Conservation (phyloP, 371 early-diverging fungal genomes). For the Zancudomyces culisetae region DNA sequence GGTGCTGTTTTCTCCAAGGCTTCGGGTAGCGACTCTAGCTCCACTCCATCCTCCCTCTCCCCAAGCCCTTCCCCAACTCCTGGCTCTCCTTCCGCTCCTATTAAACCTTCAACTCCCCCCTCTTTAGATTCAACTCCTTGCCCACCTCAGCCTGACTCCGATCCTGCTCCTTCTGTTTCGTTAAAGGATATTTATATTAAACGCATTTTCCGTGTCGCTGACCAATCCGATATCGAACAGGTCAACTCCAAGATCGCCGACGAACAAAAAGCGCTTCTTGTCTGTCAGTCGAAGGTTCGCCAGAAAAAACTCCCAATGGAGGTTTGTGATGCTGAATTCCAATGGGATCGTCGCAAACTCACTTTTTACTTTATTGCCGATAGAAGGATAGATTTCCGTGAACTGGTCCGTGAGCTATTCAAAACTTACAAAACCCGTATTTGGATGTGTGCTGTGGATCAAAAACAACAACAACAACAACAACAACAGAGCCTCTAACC, state of each 20-base stretch:
- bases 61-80: conserved; percentile 1
- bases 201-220: conserved; percentile 69
- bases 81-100: background rate
- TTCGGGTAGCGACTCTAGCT: background rate
- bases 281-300: conserved; percentile 72
- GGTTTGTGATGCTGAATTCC: conserved; percentile 91
- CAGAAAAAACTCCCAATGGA: conserved; percentile 81
- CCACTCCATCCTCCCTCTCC: background rate
- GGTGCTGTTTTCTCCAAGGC: background rate
- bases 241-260: conserved; percentile 57
- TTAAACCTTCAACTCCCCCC: background rate
- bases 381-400: conserved; percentile 93
- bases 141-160: background rate
- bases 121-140: background rate
- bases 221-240: conserved; percentile 47
- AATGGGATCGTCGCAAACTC: conserved; percentile 92
- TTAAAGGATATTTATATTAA: conserved; percentile 62
- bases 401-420: conserved; percentile 94
- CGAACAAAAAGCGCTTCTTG: conserved; percentile 64
- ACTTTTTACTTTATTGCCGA: conserved; percentile 92
- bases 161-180: background rate
- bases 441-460: conserved; percentile 43
- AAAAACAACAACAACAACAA: conserved; percentile 1
- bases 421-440: conserved; percentile 98
- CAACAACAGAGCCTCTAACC: too few species aligned